These are phyloP conservation scores for Lodderomyces pseudojiufengensis DNA, from an alignment of 1,139 yeast species.

Conservation along the genomic window DNA sequence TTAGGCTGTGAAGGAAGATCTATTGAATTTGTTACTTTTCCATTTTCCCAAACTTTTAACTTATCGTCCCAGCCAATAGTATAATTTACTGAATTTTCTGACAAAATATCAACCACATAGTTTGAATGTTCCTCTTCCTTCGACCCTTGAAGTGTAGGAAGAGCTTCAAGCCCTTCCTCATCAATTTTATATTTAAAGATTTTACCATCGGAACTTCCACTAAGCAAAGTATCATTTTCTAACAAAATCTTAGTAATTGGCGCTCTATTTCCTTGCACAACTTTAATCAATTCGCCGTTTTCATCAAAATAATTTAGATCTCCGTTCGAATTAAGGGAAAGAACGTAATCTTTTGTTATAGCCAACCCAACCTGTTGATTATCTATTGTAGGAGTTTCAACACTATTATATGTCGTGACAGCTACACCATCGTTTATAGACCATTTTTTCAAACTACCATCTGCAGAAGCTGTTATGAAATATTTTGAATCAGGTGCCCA, in stretches of 20 bases:
- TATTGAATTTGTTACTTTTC: constrained; percentile 22
- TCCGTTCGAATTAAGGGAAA: constrained; percentile 74
- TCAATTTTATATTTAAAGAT: constrained; percentile 54
- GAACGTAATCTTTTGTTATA: constrained; percentile 53
- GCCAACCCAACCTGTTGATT: constrained; percentile 83
- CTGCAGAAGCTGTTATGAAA: constrained; percentile 85
- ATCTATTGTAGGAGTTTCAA: constrained; percentile 30
- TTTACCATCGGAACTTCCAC: constrained; percentile 87
- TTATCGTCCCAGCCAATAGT: constrained; percentile 90
- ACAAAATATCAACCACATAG: constrained; percentile 48
- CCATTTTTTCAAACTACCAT: constrained; percentile 69
- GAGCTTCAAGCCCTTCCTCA: constrained; percentile 26
- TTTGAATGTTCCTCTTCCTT: constrained; percentile 45
- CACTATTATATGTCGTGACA: constrained; percentile 37
- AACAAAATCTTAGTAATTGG: constrained; percentile 54
- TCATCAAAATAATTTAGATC: constrained; percentile 57
- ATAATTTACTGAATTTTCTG: constrained; percentile 22
- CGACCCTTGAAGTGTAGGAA: constrained; percentile 8
- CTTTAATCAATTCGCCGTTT: constrained; percentile 37
- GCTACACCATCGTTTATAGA: constrained; percentile 25
- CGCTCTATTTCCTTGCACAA: constrained; percentile 76
- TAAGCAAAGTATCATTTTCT: constrained; percentile 30
- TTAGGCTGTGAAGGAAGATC: constrained; percentile 63
- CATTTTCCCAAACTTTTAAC: constrained; percentile 45
- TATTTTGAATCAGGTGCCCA: constrained; percentile 58